These are phyloP conservation scores for Isoetes engelmannii DNA, from an alignment of 83 land plant species.

Conservation along the genomic window DNA sequence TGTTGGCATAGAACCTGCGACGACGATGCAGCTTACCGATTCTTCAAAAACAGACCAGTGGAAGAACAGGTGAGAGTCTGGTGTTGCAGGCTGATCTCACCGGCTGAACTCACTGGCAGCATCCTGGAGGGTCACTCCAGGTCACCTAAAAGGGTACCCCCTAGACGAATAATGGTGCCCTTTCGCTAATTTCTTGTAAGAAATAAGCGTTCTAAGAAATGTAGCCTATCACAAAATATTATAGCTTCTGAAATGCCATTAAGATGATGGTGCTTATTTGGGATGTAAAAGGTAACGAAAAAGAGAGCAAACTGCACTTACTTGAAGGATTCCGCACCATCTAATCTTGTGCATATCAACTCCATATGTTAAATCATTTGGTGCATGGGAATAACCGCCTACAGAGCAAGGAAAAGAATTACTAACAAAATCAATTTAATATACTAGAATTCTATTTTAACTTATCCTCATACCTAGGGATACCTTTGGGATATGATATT, in stretches of 20 bases:
- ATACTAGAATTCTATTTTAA: neutral
- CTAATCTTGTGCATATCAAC: constrained; percentile 58
- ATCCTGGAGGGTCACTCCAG: no score
- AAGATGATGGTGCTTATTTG: no score
- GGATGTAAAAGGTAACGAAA: neutral
- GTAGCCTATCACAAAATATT: neutral
- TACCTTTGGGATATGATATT: neutral
- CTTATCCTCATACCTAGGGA: neutral
- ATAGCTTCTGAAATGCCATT: no score
- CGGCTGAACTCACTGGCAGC: no score
- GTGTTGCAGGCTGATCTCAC: no score
- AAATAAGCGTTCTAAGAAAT: neutral
- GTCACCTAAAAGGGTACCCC: no score
- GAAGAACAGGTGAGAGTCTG: no score
- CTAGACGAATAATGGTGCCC: no score
- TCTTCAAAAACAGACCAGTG: no score
- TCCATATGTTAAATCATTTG: constrained; percentile 62
- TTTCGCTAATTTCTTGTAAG: no score
- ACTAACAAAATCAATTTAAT: neutral
- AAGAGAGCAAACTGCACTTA: neutral
- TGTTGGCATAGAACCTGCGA: no score
- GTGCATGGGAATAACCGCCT: constrained; percentile 76
- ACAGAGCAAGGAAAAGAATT: neutral
- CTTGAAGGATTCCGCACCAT: constrained; percentile 79
- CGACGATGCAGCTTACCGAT: no score